Conservation (phyloP, 768 basidiomycete genomes). For the Termitomyces sp. region DNA sequence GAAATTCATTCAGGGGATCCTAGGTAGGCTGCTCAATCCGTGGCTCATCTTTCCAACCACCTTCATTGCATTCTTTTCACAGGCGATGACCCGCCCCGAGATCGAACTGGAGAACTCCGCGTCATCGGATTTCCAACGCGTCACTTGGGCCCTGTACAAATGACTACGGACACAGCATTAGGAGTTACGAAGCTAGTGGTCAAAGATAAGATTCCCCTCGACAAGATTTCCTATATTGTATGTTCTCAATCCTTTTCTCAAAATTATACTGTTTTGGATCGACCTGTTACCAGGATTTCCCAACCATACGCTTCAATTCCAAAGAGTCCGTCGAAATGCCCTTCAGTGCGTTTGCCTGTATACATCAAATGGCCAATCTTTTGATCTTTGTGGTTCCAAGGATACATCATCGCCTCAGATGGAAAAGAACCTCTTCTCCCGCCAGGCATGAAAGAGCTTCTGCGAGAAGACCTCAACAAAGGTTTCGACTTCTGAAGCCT, state of each 20-base stretch:
- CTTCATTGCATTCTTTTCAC: slow-evolving; percentile 3
- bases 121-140: slow-evolving; percentile 81
- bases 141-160: slow-evolving; percentile 84
- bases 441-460: slow-evolving; percentile 82
- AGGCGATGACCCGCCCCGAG: slow-evolving; percentile 96
- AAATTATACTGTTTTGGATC: background rate
- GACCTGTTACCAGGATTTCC: slow-evolving; percentile 59
- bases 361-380: background rate
- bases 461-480: slow-evolving; percentile 83
- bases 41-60: too few relatives aligned
- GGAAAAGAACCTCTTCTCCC: slow-evolving; percentile 71
- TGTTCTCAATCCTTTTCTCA: slow-evolving; percentile 17
- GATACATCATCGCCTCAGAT: slow-evolving; percentile 37
- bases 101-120: slow-evolving; percentile 87
- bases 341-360: slow-evolving; percentile 58
- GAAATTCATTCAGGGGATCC: slow-evolving; percentile 44
- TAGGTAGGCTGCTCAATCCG: slow-evolving; percentile 34
- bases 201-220: slow-evolving; percentile 66
- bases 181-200: slow-evolving; percentile 86
- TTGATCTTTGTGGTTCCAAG: slow-evolving; percentile 18
- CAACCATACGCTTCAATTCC: slow-evolving; percentile 82
- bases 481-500: slow-evolving; percentile 67
- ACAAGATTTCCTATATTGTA: slow-evolving; percentile 71
- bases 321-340: slow-evolving; percentile 98
- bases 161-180: slow-evolving; percentile 98